phyloP scores from a whole-genome alignment of 2,329 filamentous ascomycete genomes.

The Colletotrichum neosansevieriae region DNA sequence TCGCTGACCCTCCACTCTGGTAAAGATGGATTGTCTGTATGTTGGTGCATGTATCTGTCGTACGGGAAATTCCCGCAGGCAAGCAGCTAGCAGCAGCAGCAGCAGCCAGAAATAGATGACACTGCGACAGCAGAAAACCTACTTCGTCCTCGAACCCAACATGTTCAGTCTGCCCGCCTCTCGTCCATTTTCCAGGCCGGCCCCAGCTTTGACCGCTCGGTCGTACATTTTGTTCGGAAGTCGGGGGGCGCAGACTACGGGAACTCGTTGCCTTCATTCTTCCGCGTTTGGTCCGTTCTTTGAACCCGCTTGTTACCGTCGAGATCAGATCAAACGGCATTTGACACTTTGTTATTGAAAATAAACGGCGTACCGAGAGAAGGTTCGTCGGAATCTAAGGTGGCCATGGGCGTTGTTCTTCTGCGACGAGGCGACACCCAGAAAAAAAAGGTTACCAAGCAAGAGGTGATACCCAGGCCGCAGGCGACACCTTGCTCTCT shows the following conservation, averaged over 20 bases:
- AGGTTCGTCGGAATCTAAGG: neutral
- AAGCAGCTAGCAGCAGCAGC: neutral
- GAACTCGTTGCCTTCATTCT: neutral
- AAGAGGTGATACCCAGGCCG: neutral
- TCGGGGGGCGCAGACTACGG: too few relatives aligned
- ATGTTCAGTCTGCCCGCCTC: neutral
- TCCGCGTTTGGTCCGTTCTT: neutral
- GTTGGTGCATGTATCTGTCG: constrained; percentile 13
- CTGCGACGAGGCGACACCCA: neutral
- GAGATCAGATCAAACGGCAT: constrained; percentile 23
- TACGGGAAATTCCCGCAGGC: constrained; percentile 10
- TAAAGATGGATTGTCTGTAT: constrained; percentile 13
- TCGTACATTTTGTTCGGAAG: too few relatives aligned
- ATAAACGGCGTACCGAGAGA: neutral
- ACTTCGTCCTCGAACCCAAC: neutral
- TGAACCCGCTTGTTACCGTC: neutral
- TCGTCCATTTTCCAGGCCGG: neutral
- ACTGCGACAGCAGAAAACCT: neutral
- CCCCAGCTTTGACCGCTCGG: neutral
- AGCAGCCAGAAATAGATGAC: constrained; percentile 19
- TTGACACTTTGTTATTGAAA: neutral
- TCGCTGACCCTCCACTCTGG: constrained; percentile 14
- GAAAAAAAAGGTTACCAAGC: too few relatives aligned
- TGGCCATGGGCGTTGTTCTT: neutral
- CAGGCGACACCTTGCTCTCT: neutral